Evolutionary conservation across 345 rosid species (phyloP).

Genomic region (Lagerstroemia speciosa): DNA sequence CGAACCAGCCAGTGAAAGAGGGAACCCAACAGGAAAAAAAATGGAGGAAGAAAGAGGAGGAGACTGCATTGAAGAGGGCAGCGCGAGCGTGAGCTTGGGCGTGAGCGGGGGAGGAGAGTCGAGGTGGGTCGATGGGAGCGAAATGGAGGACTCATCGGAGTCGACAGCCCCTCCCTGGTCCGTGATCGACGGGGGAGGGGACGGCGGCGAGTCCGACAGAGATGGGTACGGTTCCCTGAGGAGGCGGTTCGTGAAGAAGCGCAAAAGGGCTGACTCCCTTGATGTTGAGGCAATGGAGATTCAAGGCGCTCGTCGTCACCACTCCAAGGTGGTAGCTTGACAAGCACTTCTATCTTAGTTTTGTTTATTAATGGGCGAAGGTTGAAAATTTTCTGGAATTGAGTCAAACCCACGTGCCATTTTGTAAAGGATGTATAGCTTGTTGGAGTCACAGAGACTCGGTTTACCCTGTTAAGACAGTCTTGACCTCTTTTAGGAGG

Average conservation of each 20-base stretch:
- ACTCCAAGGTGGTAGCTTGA: constrained; percentile 36
- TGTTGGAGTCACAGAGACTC: not conserved
- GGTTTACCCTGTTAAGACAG: not conserved
- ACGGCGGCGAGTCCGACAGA: constrained; percentile 21
- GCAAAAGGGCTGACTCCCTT: constrained; percentile 68
- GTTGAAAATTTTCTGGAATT: not conserved
- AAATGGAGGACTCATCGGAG: constrained; percentile 32
- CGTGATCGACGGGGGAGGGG: constrained; percentile 31
- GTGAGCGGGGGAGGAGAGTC: constrained; percentile 45
- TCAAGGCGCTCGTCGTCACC: constrained; percentile 47
- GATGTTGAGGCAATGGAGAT: constrained; percentile 98
- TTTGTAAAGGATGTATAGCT: not conserved
- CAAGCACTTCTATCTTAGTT: not conserved
- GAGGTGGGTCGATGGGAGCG: constrained; percentile 91
- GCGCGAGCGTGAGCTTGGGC: constrained; percentile 27
- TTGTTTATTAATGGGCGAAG: not conserved
- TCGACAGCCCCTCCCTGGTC: constrained; percentile 17
- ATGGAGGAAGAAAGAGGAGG: constrained; percentile 49
- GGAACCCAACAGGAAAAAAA: not conserved
- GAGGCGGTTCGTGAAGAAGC: constrained; percentile 68
- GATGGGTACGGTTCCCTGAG: constrained; percentile 47
- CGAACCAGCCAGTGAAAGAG: not conserved
- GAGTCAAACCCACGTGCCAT: not conserved
- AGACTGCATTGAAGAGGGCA: constrained; percentile 68
- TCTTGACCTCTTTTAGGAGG: not conserved